phyloP scores from a whole-genome alignment of 129 eudicot species.

The Rutidosis leptorrhynchoides region DNA sequence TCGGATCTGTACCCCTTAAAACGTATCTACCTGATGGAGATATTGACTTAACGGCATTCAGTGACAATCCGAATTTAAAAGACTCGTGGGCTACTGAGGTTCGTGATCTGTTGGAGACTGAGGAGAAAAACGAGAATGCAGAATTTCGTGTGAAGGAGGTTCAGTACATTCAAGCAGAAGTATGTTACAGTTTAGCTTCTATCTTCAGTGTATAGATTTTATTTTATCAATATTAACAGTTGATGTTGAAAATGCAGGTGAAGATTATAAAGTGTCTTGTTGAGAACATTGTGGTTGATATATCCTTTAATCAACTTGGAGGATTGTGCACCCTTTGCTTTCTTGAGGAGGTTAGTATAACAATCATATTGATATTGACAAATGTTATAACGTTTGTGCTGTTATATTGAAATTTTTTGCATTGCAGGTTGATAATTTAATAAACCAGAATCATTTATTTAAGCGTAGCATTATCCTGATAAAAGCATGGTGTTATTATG shows the following conservation, averaged over 20 bases:
- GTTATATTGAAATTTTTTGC: background rate
- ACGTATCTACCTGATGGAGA: conserved; percentile 19
- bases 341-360: conserved; percentile 12
- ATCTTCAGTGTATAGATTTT: background rate
- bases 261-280: conserved; percentile 18
- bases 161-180: conserved; percentile 21
- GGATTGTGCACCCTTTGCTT: conserved; percentile 18
- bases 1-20: conserved; percentile 15
- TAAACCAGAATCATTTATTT: conserved; percentile 9
- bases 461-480: conserved; percentile 18
- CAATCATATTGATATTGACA: background rate
- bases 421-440: conserved; percentile 16
- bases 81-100: conserved; percentile 18
- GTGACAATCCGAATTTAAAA: conserved; percentile 4
- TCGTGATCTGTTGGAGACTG: conserved; percentile 16
- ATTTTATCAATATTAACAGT: background rate
- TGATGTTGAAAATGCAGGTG: conserved; percentile 1
- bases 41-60: conserved; percentile 13
- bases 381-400: background rate
- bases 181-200: background rate
- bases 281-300: conserved; percentile 20
- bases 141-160: conserved; percentile 14
- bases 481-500: conserved; percentile 18
- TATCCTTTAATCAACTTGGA: conserved; percentile 18
- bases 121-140: conserved; percentile 15